Base-by-base conservation (phyloP, 768 basidiomycete genomes). In the Gloeostereum incarnatum region DNA sequence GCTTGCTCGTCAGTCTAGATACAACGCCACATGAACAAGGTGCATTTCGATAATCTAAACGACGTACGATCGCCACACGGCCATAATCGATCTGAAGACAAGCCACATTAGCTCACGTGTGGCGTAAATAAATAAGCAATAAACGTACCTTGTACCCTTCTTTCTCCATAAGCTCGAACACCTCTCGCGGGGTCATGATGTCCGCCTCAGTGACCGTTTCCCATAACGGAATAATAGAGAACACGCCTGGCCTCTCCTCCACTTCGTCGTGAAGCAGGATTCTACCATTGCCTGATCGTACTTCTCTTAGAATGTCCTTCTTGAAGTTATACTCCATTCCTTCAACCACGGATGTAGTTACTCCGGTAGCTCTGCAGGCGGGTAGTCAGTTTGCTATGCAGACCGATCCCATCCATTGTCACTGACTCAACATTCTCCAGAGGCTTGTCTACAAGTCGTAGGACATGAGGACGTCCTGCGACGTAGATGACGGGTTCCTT, bases 251-350 rank as follows among this genome's bases (percentile, higher is more conserved):
- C 26, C 84, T 72, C 39, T 94, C 92, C 56, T 96, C 93, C 5
- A 96, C 76, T 60, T 99, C 94, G 49, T 98, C 94, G 46, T 98
- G 96, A 2, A 98, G 71, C 1, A 99, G 64, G 29, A 99, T 77
- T 18, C 87, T 75, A 3, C 92, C 92, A 23, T 73, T 54, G 24
- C 75, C 74, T 21, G 67, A 62, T 29, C 69, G 68, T n/a, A 93
- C 65, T 59, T 99, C 96, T 3, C 71, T 67, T 5, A 96, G 61
- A 8, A 98, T 77, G 50, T 99, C 96, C 34, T 69, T 71, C 63
- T 96, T 94, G 56, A 99, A 78, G 38, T 64, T 77, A 25, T 74
- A 61, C 44, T 98, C 96, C 87, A 97, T 96, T 20, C 69, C 66
- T 57, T 98, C 96, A 2, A 98, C 96, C 23, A 88, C 79, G 5